Evolutionary conservation across 2,329 filamentous ascomycete species (phyloP).

Genomic region (Leptographium radiaticola): DNA sequence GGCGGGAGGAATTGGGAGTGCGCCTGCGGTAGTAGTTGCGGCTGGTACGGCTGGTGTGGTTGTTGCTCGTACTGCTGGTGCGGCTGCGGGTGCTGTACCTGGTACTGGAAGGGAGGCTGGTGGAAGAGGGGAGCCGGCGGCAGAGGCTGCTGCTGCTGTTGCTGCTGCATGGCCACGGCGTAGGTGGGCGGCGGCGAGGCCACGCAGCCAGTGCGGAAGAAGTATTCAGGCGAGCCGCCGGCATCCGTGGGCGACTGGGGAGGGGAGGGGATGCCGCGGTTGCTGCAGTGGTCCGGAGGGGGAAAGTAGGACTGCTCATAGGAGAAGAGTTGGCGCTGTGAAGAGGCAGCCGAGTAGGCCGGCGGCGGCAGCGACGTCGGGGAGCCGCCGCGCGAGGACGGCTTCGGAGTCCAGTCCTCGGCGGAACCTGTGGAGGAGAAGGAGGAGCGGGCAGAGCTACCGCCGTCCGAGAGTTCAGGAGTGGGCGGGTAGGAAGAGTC

Average conservation of each 20-base stretch:
- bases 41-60: not conserved
- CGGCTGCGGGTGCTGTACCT: not conserved
- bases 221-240: not conserved
- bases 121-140: not conserved
- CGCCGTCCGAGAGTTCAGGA: not conserved
- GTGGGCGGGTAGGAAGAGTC: not conserved
- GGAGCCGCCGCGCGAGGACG: not conserved
- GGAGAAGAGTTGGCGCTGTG: constrained; percentile 1
- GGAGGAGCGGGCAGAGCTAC: constrained; percentile 6
- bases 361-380: constrained; percentile 6
- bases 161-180: not conserved
- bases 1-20: not conserved
- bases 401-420: not conserved
- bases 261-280: constrained; percentile 8
- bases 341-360: constrained; percentile 2
- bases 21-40: not conserved
- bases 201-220: not conserved
- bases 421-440: not conserved
- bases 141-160: not conserved
- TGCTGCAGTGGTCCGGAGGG: not conserved
- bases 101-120: not conserved
- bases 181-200: not conserved
- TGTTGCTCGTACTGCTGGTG: not conserved
- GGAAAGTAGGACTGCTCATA: constrained; percentile 9
- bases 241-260: constrained; percentile 10